A percentile compares a stretch with the other conserved stretches of the same genome.
Conservation (phyloP, 1,139 yeast species). For the Kluyveromyces marxianus region DNA sequence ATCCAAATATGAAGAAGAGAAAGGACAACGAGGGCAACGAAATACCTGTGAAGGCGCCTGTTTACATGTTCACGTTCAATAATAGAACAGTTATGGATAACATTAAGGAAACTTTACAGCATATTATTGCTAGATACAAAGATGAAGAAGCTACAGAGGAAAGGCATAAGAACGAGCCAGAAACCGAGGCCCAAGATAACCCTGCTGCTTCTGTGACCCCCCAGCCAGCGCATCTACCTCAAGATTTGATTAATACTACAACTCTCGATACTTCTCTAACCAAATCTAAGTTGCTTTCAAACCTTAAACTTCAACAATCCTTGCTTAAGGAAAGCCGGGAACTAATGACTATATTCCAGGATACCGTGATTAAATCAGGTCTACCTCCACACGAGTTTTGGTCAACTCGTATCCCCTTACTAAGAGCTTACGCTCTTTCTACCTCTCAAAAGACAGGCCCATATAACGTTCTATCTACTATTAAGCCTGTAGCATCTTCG, state of each 20-base stretch:
- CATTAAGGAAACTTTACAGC: conserved; percentile 62
- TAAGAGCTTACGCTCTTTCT: conserved; percentile 81
- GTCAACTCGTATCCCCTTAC: conserved; percentile 71
- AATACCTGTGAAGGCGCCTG: conserved; percentile 39
- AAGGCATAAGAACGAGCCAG: conserved; percentile 22
- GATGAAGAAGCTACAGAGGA: conserved; percentile 37
- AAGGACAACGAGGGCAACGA: conserved; percentile 30
- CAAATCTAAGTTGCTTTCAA: conserved; percentile 47
- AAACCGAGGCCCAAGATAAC: conserved; percentile 11
- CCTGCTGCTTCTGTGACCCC: conserved; percentile 28
- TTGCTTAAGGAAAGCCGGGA: conserved; percentile 61
- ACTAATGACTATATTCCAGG: conserved; percentile 74
- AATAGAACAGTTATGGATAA: conserved; percentile 71
- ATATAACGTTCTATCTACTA: conserved; percentile 86
- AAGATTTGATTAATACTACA: conserved; percentile 34
- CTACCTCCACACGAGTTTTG: conserved; percentile 80
- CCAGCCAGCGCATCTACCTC: conserved; percentile 14
- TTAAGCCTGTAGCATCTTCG: conserved; percentile 84
- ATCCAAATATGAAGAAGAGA: conserved; percentile 21
- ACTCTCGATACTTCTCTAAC: conserved; percentile 39
- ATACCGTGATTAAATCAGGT: conserved; percentile 75
- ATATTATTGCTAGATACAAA: conserved; percentile 61
- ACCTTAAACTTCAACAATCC: conserved; percentile 71
- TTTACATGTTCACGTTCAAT: conserved; percentile 51
- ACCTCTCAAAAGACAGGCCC: conserved; percentile 85